Evolutionary conservation across 1,284 basidiomycete genomes (phyloP), one percentile per base, ranked within the genome.

Genomic region (Heterobasidion parviporum): DNA sequence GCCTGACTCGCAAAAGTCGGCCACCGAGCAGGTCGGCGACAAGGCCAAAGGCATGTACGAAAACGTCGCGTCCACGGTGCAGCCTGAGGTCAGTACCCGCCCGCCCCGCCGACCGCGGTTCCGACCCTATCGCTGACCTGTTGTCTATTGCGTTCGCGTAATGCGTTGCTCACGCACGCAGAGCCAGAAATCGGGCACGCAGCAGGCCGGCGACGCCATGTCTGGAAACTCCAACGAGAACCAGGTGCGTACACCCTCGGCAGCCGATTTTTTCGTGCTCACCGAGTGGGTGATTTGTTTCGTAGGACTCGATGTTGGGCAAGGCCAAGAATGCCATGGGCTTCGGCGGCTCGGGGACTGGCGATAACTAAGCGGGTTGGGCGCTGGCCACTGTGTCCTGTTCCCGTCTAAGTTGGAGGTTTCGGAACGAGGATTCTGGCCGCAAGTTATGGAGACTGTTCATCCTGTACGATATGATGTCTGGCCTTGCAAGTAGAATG

Each of bases 281-380:
- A 16, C 46, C 4, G 26, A 4, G 26, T 4, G 26, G 26, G 26
- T 26, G 12, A 33, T 20, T 6, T 15, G 8, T 18, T 18, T 32
- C 52, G 3, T 56, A 77, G 70, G 70, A 72, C 8, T 76, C 76
- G 16, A 53, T 81, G 43, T 45, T 74, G 16, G 67, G 73, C 63
- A 79, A 79, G 71, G 75, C 78, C 32, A 81, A 81, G 74, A 67
- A 77, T 59, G 70, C 78, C 44, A 64, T 80, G 53, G 77, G 79
- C 32, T 62, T 81, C 57, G 74, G 73, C 48, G 60, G 69, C 15
- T 46, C 38, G 38, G 38, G 38, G 12, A 41, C 12, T 41, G 38
- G n/a, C n/a, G 38, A 12, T n/a, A 41, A 41, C 38, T 41, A n/a
- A 41, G 38, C 38, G 38, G 26, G 26, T 26, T 26, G 3, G 26